Evolutionary conservation across 2,329 filamentous ascomycete genomes (phyloP).

Genomic region (Fusarium sp.): DNA sequence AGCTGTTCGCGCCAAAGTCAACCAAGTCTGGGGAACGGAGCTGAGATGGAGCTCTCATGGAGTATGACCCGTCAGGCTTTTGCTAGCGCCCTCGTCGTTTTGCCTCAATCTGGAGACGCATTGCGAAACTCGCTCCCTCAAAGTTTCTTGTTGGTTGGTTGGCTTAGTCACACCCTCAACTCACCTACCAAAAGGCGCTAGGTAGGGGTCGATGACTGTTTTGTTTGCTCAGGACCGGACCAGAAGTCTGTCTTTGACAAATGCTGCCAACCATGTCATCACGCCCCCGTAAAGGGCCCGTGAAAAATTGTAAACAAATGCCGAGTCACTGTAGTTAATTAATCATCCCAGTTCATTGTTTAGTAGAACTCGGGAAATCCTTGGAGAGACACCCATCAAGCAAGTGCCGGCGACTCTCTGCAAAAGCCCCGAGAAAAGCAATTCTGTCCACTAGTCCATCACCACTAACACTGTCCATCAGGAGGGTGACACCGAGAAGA

Average conservation of each 20-base stretch:
- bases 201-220: background rate
- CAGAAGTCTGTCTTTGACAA: background rate
- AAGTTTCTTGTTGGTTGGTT: background rate
- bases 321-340: constrained; percentile 17
- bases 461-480: constrained; percentile 7
- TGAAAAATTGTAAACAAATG: constrained; percentile 1
- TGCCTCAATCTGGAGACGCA: constrained; percentile 9
- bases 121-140: constrained; percentile 5
- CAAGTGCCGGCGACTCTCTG: constrained; percentile 22
- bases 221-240: background rate
- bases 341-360: background rate
- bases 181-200: background rate
- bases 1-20: background rate
- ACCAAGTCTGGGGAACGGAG: constrained; percentile 35
- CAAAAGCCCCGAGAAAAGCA: constrained; percentile 37
- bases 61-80: constrained; percentile 14
- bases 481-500: constrained; percentile 9
- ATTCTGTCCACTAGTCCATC: constrained; percentile 11
- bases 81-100: constrained; percentile 10
- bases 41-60: constrained; percentile 11
- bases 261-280: background rate
- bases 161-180: constrained; percentile 1
- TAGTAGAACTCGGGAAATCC: background rate
- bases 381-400: background rate
- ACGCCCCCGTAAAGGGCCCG: background rate